Percentiles rank a stretch among this genome's conserved stretches.
phyloP scores from a whole-genome alignment of 352 stramenopile genomes.

The Phytopythium oedochilum region DNA sequence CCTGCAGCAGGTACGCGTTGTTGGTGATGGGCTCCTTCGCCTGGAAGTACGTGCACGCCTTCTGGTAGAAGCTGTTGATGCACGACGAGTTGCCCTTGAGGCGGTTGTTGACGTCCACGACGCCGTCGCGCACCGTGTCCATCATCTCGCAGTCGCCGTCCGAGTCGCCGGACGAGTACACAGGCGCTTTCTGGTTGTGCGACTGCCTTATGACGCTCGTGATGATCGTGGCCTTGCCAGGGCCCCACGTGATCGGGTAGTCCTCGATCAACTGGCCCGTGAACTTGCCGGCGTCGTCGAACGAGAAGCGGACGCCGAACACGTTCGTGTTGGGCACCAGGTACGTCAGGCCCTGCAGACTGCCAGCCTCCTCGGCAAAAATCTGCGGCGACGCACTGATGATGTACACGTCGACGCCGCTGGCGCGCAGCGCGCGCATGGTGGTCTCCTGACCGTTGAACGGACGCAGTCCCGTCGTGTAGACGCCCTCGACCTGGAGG shows the following conservation, averaged over 20 bases:
- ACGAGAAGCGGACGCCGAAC: conserved; percentile 53
- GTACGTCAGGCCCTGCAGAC: conserved; percentile 41
- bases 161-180: conserved; percentile 54
- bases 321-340: conserved; percentile 47
- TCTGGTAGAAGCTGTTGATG: conserved; percentile 62
- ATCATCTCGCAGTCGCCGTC: conserved; percentile 64
- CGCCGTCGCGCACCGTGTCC: conserved; percentile 42
- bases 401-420: conserved; percentile 43
- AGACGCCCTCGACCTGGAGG: conserved; percentile 33
- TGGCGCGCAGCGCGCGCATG: conserved; percentile 43
- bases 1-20: conserved; percentile 56
- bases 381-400: conserved; percentile 61
- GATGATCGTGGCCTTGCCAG: conserved; percentile 46
- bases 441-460: conserved; percentile 60
- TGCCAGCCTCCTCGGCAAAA: conserved; percentile 40
- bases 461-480: conserved; percentile 45
- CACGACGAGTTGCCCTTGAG: conserved; percentile 38
- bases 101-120: conserved; percentile 64
- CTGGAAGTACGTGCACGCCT: conserved; percentile 47
- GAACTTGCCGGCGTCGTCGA: conserved; percentile 30
- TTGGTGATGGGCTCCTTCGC: conserved; percentile 27
- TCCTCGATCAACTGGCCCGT: conserved; percentile 30
- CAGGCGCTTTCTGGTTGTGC: conserved; percentile 38
- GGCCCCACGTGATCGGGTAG: conserved; percentile 68
- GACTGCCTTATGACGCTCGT: conserved; percentile 35